phyloP scores from a whole-genome alignment of 2,329 filamentous ascomycete species.

The Tympanopsis confertula region DNA sequence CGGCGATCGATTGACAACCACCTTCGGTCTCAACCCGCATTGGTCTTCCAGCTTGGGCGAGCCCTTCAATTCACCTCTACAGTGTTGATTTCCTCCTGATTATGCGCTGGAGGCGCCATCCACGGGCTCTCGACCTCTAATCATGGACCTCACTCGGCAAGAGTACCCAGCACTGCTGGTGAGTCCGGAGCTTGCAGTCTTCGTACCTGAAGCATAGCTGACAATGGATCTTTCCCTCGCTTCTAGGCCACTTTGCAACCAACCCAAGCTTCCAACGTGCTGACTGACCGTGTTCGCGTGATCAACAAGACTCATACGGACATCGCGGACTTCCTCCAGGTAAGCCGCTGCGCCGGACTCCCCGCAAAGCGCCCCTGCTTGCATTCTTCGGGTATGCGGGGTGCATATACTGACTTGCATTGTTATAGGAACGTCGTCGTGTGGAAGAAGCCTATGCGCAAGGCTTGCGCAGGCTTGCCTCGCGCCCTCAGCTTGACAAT shows the following conservation, averaged over 20 bases:
- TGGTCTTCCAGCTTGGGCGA: no score
- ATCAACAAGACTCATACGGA: slow-evolving; percentile 56
- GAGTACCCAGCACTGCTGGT: slow-evolving; percentile 65
- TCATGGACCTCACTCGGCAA: slow-evolving; percentile 48
- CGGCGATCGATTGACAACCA: no score
- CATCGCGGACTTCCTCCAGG: slow-evolving; percentile 65
- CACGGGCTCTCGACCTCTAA: no score
- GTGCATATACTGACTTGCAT: no score
- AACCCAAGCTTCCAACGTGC: slow-evolving; percentile 48
- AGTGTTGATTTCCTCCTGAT: no score
- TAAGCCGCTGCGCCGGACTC: slow-evolving; percentile 19
- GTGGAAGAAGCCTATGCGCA: slow-evolving; percentile 59
- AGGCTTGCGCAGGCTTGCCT: slow-evolving; percentile 54
- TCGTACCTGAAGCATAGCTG: neutral
- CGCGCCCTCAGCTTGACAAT: slow-evolving; percentile 43
- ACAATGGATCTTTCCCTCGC: neutral
- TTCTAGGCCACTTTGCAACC: slow-evolving; percentile 50
- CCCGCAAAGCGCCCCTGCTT: neutral
- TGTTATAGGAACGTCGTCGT: slow-evolving; percentile 52
- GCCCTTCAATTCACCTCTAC: no score
- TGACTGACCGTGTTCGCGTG: slow-evolving; percentile 56
- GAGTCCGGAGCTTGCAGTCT: slow-evolving; percentile 20
- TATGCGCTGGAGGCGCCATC: no score
- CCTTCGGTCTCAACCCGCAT: no score
- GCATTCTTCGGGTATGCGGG: no score